Evolutionary conservation across 352 stramenopile species (phyloP).

Genomic region (Phytophthora boehmeriae): DNA sequence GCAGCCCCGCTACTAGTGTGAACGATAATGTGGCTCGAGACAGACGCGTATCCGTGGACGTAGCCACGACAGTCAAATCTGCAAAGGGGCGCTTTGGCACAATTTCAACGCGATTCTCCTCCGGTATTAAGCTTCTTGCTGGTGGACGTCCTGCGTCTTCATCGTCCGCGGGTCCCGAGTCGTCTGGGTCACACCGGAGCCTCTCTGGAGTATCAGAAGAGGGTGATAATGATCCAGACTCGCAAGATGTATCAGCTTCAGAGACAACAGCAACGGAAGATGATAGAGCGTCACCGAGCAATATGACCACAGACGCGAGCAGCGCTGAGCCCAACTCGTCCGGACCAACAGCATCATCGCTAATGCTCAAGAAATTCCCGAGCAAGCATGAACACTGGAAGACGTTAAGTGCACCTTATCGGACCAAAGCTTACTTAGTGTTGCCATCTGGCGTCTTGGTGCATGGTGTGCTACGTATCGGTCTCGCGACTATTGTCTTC

Average conservation of each 20-base stretch:
- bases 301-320: slow-evolving; percentile 19
- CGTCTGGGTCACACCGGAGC: slow-evolving; percentile 16
- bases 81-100: slow-evolving; percentile 68
- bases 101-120: slow-evolving; percentile 80
- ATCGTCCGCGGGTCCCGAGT: slow-evolving; percentile 24
- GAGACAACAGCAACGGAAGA: slow-evolving; percentile 28
- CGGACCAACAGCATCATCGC: slow-evolving; percentile 19
- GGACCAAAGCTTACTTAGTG: slow-evolving; percentile 82
- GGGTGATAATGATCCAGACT: background rate
- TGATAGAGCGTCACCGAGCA: slow-evolving; percentile 6
- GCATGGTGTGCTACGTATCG: slow-evolving; percentile 76
- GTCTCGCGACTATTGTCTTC: slow-evolving; percentile 76
- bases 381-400: slow-evolving; percentile 75
- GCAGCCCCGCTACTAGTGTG: background rate
- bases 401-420: slow-evolving; percentile 59
- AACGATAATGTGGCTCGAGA: slow-evolving; percentile 26
- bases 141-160: slow-evolving; percentile 26
- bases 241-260: slow-evolving; percentile 23
- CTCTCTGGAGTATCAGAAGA: slow-evolving; percentile 42
- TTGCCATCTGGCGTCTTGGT: slow-evolving; percentile 76
- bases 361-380: slow-evolving; percentile 40
- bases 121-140: slow-evolving; percentile 63
- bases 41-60: slow-evolving; percentile 46
- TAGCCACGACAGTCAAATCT: slow-evolving; percentile 64
- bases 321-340: slow-evolving; percentile 29